Conservation (phyloP, 2,329 filamentous ascomycete genomes). For the Fusarium sp. region DNA sequence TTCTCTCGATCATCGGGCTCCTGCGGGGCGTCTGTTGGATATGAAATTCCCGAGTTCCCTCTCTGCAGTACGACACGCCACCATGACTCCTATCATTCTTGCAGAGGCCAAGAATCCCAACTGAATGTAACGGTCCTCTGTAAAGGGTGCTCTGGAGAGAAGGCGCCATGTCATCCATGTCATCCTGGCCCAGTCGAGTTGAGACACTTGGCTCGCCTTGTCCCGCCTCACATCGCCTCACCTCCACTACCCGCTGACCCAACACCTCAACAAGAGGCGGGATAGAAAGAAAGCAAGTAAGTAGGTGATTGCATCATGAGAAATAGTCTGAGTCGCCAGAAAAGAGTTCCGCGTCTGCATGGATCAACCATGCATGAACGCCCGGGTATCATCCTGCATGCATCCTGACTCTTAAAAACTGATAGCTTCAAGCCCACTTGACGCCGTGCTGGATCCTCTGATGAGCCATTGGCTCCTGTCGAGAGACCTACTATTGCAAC, state of each 20-base stretch:
- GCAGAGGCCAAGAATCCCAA: no score
- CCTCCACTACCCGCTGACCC: background rate
- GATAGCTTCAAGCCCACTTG: background rate
- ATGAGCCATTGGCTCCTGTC: background rate
- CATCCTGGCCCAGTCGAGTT: background rate
- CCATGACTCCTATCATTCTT: background rate
- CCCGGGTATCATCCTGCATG: background rate
- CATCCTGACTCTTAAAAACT: background rate
- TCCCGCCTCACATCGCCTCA: background rate
- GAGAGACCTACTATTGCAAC: background rate
- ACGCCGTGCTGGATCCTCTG: background rate
- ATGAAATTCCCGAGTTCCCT: background rate
- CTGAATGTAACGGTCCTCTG: background rate
- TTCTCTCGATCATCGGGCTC: background rate
- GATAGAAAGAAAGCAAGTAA: background rate
- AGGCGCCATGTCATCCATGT: background rate
- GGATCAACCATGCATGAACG: conserved; percentile 2
- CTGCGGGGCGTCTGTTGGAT: background rate
- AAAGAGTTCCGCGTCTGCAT: background rate
- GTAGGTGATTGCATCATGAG: background rate
- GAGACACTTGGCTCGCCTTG: background rate
- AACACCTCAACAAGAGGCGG: background rate
- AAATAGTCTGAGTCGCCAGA: background rate
- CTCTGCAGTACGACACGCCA: background rate
- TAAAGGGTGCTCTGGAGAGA: background rate